Evolutionary conservation across 1,284 basidiomycete species (phyloP), one percentile per base, ranked within the genome.

Genomic region (Fomes fomentarius): DNA sequence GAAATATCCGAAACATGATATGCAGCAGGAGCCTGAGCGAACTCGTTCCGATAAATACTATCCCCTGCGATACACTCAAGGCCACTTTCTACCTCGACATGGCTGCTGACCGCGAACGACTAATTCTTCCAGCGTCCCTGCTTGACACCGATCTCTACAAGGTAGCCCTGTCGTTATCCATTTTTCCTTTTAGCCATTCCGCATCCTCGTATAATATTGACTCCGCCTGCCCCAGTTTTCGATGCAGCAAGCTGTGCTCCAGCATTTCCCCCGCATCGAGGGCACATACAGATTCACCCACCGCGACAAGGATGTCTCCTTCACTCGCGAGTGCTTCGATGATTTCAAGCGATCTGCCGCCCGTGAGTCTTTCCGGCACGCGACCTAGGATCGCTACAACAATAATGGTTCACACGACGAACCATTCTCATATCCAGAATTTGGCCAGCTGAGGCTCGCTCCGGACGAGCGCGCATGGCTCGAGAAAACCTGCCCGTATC

Each of bases 81-180:
- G n/a, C n/a, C n/a, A n/a, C n/a, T n/a, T n/a, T n/a, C n/a, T n/a
- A n/a, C n/a, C n/a, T n/a, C n/a, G 42, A n/a, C 17, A 54, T 58
- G 52, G 17, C 45, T 10, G 22, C 22, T 9, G 30, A n/a, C n/a
- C 26, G n/a, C 25, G n/a, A 37, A 19, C 44, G 50, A 10, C 4
- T 66, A 12, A 61, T 71, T 19, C 30, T 77, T 8, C 79, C 78
- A 0, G 69, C 73, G 56, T 94, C 93, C 26, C 78, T 98, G 50
- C 82, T 99, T 51, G 96, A 98, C 71, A 97, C 95, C 0, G 96
- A 99, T 71, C 76, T 98, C 37, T 98, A 99, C 86, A 99, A 97
- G 82, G 93, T 87, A 21, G n/a, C n/a, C n/a, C n/a, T n/a, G n/a
- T n/a, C n/a, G n/a, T n/a, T n/a, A n/a, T n/a, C n/a, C n/a, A n/a